Evolutionary conservation across 2,329 filamentous ascomycete genomes (phyloP).

Genomic region (Sclerotinia spermophila): DNA sequence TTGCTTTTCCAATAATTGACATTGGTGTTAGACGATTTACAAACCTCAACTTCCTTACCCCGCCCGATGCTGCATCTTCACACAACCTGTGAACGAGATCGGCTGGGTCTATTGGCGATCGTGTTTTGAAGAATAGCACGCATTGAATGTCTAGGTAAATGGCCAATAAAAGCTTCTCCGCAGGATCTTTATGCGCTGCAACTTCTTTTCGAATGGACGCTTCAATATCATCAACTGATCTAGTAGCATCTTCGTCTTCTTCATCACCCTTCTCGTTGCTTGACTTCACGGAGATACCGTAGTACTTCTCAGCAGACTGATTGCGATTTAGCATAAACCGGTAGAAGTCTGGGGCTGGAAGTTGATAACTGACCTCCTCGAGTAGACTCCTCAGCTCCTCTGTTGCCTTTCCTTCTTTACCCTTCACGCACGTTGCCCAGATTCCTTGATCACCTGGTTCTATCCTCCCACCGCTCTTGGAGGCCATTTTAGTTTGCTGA

Average conservation of each 20-base stretch:
- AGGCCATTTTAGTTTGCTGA: constrained; percentile 47
- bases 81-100: constrained; percentile 53
- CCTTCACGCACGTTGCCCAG: constrained; percentile 73
- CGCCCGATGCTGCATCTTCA: constrained; percentile 47
- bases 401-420: constrained; percentile 66
- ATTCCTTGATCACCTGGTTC: constrained; percentile 69
- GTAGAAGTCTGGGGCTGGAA: not conserved
- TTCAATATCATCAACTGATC: constrained; percentile 63
- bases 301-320: constrained; percentile 64
- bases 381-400: constrained; percentile 64
- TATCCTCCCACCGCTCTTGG: constrained; percentile 47
- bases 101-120: constrained; percentile 52
- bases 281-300: constrained; percentile 39
- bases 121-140: constrained; percentile 59
- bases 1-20: constrained; percentile 58
- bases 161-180: constrained; percentile 47
- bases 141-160: constrained; percentile 58
- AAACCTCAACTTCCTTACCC: constrained; percentile 51
- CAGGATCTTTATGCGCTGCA: constrained; percentile 43
- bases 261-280: constrained; percentile 36
- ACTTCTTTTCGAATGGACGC: constrained; percentile 69
- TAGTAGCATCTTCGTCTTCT: constrained; percentile 41
- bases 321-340: constrained; percentile 1
- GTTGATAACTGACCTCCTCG: constrained; percentile 51
- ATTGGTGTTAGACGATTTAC: constrained; percentile 59